Conservation (phyloP, 2,329 filamentous ascomycete genomes). For the Didymella arachidicola region DNA sequence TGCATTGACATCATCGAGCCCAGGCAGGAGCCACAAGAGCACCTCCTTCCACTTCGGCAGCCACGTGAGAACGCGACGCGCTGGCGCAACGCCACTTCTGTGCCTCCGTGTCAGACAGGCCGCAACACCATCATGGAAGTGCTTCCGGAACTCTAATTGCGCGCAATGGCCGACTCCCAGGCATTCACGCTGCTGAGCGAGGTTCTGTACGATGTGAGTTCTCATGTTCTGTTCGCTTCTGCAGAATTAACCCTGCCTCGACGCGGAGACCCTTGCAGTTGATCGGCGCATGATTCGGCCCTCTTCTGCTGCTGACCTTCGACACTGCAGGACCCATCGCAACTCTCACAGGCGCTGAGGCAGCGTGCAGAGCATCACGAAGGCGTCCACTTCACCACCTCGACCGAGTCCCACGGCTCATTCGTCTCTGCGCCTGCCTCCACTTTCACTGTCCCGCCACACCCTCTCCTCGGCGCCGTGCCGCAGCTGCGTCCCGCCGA, state of each 20-base stretch:
- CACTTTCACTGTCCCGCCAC: constrained; percentile 16
- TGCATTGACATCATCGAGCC: constrained; percentile 10
- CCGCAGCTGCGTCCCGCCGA: constrained; percentile 26
- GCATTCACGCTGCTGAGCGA: constrained; percentile 40
- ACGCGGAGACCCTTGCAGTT: constrained; percentile 32
- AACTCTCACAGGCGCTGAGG: constrained; percentile 48
- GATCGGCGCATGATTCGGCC: constrained; percentile 29
- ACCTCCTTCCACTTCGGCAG: neutral
- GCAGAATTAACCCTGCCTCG: constrained; percentile 26
- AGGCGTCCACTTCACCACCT: constrained; percentile 35
- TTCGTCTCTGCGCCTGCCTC: constrained; percentile 20
- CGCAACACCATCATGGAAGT: constrained; percentile 2
- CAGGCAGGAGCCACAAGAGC: neutral
- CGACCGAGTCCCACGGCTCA: constrained; percentile 30
- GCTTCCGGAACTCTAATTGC: constrained; percentile 9
- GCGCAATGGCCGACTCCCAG: constrained; percentile 44
- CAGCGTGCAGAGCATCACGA: constrained; percentile 42
- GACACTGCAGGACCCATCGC: constrained; percentile 46
- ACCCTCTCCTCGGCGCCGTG: constrained; percentile 16
- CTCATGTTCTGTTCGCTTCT: constrained; percentile 24
- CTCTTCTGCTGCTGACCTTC: constrained; percentile 28
- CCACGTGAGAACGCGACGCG: constrained; percentile 16
- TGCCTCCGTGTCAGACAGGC: constrained; percentile 1
- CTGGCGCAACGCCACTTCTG: constrained; percentile 3
- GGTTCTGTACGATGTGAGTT: constrained; percentile 46